phyloP scores from a whole-genome alignment of 805 yeast genomes.

The Zygotorulaspora sp. region DNA sequence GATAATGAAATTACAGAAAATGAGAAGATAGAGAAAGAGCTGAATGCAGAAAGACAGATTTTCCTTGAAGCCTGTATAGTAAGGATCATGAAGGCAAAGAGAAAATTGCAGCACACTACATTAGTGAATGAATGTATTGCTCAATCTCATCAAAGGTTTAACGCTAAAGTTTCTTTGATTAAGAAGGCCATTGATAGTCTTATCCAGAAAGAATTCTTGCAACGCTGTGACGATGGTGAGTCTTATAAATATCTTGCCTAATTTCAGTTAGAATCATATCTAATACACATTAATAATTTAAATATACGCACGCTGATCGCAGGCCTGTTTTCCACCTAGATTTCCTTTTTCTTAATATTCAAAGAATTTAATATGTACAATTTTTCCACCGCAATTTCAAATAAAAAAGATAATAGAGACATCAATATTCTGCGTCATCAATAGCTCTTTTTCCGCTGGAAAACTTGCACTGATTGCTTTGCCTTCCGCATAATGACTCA shows the following conservation, averaged over 20 bases:
- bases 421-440: too few relatives aligned
- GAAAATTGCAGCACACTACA: constrained; percentile 69
- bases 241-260: constrained; percentile 79
- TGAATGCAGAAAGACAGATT: constrained; percentile 80
- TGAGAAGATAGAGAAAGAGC: constrained; percentile 71
- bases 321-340: too few relatives aligned
- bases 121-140: constrained; percentile 84
- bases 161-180: constrained; percentile 79
- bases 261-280: too few relatives aligned
- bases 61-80: constrained; percentile 91
- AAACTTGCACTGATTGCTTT: too few relatives aligned
- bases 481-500: too few relatives aligned
- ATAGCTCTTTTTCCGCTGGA: constrained; percentile 1
- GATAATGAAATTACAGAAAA: constrained; percentile 47
- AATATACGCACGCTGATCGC: too few relatives aligned
- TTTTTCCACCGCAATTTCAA: not conserved
- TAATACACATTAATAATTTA: too few relatives aligned
- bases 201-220: constrained; percentile 80
- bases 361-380: too few relatives aligned
- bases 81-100: constrained; percentile 92
- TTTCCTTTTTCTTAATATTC: too few relatives aligned
- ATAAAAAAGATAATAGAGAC: too few relatives aligned
- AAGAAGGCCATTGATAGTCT: constrained; percentile 80
- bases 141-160: constrained; percentile 75
- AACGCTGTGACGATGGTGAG: constrained; percentile 66